Base-by-base conservation (phyloP, 805 yeast species). In the Yarrowia phangngaensis region DNA sequence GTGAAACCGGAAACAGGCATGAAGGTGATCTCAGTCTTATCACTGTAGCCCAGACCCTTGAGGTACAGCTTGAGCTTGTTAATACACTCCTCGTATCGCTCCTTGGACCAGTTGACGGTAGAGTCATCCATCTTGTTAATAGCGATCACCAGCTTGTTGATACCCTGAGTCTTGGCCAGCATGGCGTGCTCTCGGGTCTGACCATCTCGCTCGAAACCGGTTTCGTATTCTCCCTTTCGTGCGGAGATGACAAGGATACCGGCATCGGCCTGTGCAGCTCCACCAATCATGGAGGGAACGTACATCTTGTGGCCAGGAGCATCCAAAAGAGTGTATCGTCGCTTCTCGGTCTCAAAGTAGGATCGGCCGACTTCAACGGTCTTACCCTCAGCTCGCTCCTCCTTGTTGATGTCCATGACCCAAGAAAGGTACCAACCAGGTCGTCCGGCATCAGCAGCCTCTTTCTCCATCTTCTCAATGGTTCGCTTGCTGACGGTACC, bases 271-370 rank as follows among this genome's bases (percentile, higher is more conserved):
- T 92, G 99, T 35, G 97, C 89, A 14, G 99, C 99, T 69, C 98
- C 98, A 61, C 97, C 97, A 74, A 92, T 92, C 99, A 92, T 92
- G 68, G 88, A 95, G 50, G 97, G 87, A 55, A 92, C 97, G 65
- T 92, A 92, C 87, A 92, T 84, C 73, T 92, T 92, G 75, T 92
- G 99, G 46, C 99, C 99, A 56, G 99, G 99, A 7, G 99, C 99
- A 69, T 92, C 99, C 66, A 92, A 79, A 58, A 92, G 88, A 33
- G 98, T 90, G 73, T 92, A 92, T 69, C 97, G 82, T 73, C 98
- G 84, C 73, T 86, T 88, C 22, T 89, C 97, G 52, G 98, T 92
- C 74, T 92, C 99, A 61, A 92, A 92, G 62, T 83, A 88, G 16
- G 97, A 95, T 64, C 89, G 88, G 64, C 98, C 99, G 53, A 92